Conservation (phyloP, 2,329 filamentous ascomycete genomes). For the Neonectria neomacrospora region DNA sequence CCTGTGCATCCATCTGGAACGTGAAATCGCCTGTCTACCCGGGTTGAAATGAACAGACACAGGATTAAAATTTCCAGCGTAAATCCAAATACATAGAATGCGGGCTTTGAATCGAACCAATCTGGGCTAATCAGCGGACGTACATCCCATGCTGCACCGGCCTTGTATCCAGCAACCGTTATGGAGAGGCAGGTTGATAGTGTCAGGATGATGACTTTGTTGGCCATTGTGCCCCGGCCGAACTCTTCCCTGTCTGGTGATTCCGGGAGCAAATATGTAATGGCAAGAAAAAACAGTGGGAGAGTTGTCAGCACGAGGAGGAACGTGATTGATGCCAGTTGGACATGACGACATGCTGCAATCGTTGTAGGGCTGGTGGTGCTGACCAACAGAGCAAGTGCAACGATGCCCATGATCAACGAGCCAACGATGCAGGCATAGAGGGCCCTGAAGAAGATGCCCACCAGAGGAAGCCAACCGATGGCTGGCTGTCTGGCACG, state of each 20-base stretch:
- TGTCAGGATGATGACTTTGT: neutral
- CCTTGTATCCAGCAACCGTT: neutral
- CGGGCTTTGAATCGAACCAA: slow-evolving; percentile 2
- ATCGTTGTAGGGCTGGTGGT: neutral
- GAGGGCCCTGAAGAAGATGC: neutral
- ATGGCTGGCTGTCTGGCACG: neutral
- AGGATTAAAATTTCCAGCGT: neutral
- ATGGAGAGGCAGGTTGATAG: neutral
- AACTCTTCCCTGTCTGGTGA: neutral
- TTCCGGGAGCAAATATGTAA: neutral
- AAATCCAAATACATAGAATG: neutral
- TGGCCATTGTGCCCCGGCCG: neutral
- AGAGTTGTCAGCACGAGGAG: neutral
- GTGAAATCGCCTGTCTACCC: neutral
- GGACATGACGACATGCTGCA: neutral
- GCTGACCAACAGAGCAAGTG: neutral
- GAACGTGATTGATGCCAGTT: neutral
- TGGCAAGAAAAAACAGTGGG: neutral
- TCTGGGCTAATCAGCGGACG: neutral
- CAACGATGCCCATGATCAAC: slow-evolving; percentile 4
- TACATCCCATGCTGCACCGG: slow-evolving; percentile 1
- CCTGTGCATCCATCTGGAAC: neutral
- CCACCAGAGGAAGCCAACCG: neutral
- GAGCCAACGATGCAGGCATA: neutral
- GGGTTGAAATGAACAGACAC: neutral